Evolutionary conservation across 2,329 filamentous ascomycete species (phyloP).

Genomic region (Chaetomiaceae sp.): DNA sequence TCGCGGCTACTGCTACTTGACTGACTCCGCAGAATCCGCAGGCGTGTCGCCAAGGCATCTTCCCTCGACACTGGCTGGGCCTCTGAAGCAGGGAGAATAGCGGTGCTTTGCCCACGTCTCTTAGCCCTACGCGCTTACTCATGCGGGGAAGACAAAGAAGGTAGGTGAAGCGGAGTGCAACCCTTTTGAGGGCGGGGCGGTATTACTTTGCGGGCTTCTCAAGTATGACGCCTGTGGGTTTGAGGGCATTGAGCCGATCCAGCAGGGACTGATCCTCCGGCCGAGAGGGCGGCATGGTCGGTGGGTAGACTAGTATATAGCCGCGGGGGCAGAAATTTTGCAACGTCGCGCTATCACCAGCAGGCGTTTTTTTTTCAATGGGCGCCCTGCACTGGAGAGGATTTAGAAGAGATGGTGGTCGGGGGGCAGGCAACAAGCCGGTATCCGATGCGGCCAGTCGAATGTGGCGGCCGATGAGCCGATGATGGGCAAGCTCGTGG

Average conservation of each 20-base stretch:
- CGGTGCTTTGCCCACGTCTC: slow-evolving; percentile 14
- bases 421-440: too few species aligned
- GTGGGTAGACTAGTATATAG: neutral
- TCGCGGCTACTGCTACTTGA: slow-evolving; percentile 26
- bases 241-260: slow-evolving; percentile 52
- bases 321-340: neutral
- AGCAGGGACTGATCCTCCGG: slow-evolving; percentile 44
- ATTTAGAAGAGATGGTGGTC: too few species aligned
- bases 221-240: slow-evolving; percentile 36
- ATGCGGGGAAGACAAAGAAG: neutral
- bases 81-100: neutral
- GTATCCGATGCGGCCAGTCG: too few species aligned
- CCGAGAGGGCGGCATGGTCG: slow-evolving; percentile 14
- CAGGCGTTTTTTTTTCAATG: too few species aligned
- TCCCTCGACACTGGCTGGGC: slow-evolving; percentile 40
- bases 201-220: slow-evolving; percentile 39
- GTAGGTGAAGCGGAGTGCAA: neutral
- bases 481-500: too few species aligned
- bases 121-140: slow-evolving; percentile 7
- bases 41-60: slow-evolving; percentile 48
- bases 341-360: too few species aligned
- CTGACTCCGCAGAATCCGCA: slow-evolving; percentile 47
- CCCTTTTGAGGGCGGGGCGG: neutral
- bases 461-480: too few species aligned
- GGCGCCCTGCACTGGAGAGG: too few species aligned